Conservation (phyloP, 139 green algal species). For the Chlamydomonas eustigma region DNA sequence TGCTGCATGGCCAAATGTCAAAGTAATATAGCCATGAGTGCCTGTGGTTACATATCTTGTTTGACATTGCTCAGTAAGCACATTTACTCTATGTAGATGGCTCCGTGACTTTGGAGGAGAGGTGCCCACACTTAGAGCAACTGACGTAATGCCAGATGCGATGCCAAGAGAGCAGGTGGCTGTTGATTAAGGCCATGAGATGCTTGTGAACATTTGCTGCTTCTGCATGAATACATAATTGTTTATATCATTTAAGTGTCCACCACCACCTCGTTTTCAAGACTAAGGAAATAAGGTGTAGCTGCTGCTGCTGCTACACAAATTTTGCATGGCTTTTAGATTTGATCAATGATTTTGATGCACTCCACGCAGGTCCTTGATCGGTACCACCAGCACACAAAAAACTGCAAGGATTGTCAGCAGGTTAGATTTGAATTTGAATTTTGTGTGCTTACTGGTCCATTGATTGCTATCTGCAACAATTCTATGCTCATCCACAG, state of each 20-base stretch:
- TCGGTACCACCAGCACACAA: not conserved
- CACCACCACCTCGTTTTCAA: not conserved
- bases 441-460: not conserved
- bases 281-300: not conserved
- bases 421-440: not conserved
- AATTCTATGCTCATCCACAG: too few species aligned
- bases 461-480: not conserved
- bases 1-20: not conserved
- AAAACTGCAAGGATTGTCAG: not conserved
- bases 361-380: not conserved
- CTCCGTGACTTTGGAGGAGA: not conserved
- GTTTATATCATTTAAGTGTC: too few species aligned
- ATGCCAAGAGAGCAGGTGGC: not conserved
- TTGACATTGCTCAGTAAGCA: not conserved
- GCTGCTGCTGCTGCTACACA: not conserved
- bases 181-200: too few species aligned
- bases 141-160: not conserved
- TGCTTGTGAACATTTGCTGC: too few species aligned
- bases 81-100: not conserved
- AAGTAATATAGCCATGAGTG: not conserved
- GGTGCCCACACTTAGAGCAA: not conserved
- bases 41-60: too few species aligned
- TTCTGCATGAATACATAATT: too few species aligned
- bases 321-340: not conserved
- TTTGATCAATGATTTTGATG: not conserved